Conservation (phyloP, 768 basidiomycete species). For the Agrocybe praecox region DNA sequence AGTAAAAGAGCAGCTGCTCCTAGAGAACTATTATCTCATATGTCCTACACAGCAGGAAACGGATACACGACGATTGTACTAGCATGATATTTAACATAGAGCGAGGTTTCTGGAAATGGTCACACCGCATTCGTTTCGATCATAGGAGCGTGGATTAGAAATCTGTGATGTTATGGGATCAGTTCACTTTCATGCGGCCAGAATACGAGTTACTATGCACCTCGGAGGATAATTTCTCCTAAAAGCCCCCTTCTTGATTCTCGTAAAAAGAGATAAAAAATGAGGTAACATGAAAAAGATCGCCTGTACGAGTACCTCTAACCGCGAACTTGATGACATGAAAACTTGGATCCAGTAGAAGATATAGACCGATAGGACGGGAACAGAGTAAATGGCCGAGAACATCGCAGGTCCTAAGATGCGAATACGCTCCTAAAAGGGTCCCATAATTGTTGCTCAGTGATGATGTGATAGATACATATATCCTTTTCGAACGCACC, state of each 20-base stretch:
- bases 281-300: background rate
- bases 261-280: background rate
- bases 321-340: background rate
- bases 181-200: too few species aligned
- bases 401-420: slow-evolving; percentile 4
- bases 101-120: too few species aligned
- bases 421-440: slow-evolving; percentile 5
- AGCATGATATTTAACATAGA: too few species aligned
- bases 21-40: too few species aligned
- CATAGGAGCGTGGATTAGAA: too few species aligned
- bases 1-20: too few species aligned
- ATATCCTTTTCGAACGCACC: background rate
- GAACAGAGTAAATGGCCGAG: slow-evolving; percentile 1
- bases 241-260: too few species aligned
- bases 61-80: too few species aligned
- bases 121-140: too few species aligned
- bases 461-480: background rate
- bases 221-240: too few species aligned
- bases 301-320: background rate
- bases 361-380: background rate
- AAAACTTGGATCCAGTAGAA: slow-evolving; percentile 3
- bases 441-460: background rate
- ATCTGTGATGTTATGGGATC: too few species aligned
- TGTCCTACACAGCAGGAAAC: background rate
- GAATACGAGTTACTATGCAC: too few species aligned